Evolutionary conservation across 345 rosid genomes (phyloP).

Genomic region (Corchorus olitorius): DNA sequence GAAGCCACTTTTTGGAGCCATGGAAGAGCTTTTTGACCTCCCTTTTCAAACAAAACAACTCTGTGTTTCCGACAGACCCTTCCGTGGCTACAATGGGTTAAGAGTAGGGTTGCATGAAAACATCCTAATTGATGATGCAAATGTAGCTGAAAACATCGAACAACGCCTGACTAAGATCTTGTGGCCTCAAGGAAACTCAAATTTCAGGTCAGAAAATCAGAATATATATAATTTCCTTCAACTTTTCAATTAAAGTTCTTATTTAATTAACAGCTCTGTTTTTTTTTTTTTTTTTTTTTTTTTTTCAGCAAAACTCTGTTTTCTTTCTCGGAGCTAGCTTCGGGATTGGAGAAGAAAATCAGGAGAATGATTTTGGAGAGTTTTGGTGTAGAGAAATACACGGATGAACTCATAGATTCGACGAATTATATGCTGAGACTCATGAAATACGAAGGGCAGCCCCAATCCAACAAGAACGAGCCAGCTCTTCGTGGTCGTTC

Average conservation of each 20-base stretch:
- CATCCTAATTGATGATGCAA: constrained; percentile 48
- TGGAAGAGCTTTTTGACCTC: no score
- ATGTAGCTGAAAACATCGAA: no score
- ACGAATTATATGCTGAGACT: constrained; percentile 15
- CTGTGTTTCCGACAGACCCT: constrained; percentile 46
- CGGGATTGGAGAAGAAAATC: constrained; percentile 1
- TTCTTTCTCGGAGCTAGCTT: not conserved
- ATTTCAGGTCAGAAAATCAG: constrained; percentile 43
- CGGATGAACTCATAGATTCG: constrained; percentile 22
- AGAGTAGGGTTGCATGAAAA: constrained; percentile 51
- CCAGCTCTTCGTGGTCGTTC: constrained; percentile 28
- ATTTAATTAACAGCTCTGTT: no score
- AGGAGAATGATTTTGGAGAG: constrained; percentile 35
- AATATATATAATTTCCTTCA: not conserved
- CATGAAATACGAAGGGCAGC: constrained; percentile 29
- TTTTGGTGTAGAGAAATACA: constrained; percentile 28
- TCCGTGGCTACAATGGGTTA: constrained; percentile 56
- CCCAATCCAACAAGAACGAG: constrained; percentile 28
- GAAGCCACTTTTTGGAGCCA: constrained; percentile 11
- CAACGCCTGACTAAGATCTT: no score
- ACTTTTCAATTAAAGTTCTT: not conserved
- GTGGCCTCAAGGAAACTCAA: no score
- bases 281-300: no score
- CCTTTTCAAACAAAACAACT: constrained; percentile 4
- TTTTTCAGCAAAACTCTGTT: constrained; percentile 24